A percentile compares a stretch with the other conserved stretches of the same genome.
Evolutionary conservation across 306 rosid genomes (phyloP).

Genomic region (Glycine soja): DNA sequence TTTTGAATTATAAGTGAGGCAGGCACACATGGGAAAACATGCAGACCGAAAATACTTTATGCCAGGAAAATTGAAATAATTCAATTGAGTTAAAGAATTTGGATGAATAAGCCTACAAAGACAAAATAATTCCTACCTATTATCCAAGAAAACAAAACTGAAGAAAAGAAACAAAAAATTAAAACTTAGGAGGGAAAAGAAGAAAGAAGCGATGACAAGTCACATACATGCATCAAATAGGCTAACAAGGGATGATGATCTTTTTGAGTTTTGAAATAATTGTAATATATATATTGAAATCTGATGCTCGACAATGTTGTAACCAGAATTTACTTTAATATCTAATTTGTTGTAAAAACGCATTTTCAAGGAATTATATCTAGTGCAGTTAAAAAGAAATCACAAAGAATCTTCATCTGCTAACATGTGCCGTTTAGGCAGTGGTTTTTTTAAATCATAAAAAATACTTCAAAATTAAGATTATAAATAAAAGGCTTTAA

Average conservation of each 20-base stretch:
- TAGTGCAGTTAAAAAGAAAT: not conserved
- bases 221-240: not conserved
- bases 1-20: slow-evolving; percentile 7
- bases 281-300: not conserved
- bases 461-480: too few species aligned
- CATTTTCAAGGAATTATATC: not conserved
- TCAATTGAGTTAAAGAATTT: not conserved
- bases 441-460: too few species aligned
- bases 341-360: not conserved
- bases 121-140: not conserved
- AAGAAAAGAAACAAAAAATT: not conserved
- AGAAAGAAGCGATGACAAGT: not conserved
- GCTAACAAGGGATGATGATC: not conserved
- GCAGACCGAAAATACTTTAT: not conserved
- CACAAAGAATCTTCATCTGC: not conserved
- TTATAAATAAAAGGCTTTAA: too few species aligned
- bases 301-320: not conserved
- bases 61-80: slow-evolving; percentile 19
- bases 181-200: not conserved
- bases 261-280: not conserved
- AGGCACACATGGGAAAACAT: slow-evolving; percentile 31
- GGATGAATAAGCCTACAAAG: not conserved
- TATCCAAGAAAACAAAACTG: not conserved
- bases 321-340: not conserved
- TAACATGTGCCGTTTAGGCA: not conserved